Evolutionary conservation across 768 basidiomycete species (phyloP), one percentile per base, ranked within the genome.

Genomic region (Tulasnella sp.): DNA sequence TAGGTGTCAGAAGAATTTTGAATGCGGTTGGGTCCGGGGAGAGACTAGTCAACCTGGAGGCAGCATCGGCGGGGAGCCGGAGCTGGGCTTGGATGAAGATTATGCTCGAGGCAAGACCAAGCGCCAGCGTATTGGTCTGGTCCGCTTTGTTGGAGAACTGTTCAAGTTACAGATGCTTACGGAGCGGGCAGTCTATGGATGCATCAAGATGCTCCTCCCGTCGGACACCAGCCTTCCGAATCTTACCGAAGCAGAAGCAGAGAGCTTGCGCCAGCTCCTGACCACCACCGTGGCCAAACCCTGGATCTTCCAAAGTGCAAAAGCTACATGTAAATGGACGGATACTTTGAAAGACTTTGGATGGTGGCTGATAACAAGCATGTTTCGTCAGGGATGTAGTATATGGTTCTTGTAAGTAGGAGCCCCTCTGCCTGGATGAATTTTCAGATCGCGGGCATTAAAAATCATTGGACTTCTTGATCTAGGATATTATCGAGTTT

Each of bases 401-500:
- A 87, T 82, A 88, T 88, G 88, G 83, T 88, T 42, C 82, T 86
- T 84, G 87, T 87, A 80, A 82, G 86, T 83, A n/a, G 75, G 80
- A 18, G 73, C 24, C 48, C 10, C 3, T 52, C 21, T 21, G 48
- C 24, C 24, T 19, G 14, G 21, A n/a, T n/a, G 2, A 21, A 52
- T 19, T 24, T 7, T n/a, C 24, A 24, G 3, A 52, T 52, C 24
- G 24, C 2, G 21, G 14, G 42, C 9, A 24, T 21, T 21, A 52
- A 21, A 19, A 52, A 52, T 12, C 16, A 52, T 52, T n/a, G 48
- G 18, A 6, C 3, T 52, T 52, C 10, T 52, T 16, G 14, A 44
- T 16, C 8, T 16, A 98, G 96, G 97, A 98, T 86, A 88, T 98
- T 74, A 89, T 97, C 78, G 97, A 98, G 83, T 88, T 97, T 71